phyloP scores from a whole-genome alignment of 371 early-diverging fungal genomes.

The Capillidium heterosporum region DNA sequence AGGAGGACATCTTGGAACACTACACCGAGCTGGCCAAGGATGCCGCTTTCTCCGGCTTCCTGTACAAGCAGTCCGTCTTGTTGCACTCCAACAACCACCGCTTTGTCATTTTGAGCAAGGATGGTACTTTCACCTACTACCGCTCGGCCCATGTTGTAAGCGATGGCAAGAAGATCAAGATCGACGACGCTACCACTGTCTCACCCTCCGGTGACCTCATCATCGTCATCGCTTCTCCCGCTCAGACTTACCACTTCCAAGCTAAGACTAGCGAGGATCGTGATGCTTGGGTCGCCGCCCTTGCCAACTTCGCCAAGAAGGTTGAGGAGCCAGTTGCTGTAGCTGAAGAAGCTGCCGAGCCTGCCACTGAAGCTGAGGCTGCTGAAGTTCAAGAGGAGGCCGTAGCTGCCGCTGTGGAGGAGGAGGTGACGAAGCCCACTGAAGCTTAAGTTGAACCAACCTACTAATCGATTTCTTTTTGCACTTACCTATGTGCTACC shows the following conservation, averaged over 20 bases:
- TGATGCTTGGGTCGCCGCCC: slow-evolving; percentile 1
- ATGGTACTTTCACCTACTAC: slow-evolving; percentile 4
- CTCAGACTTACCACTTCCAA: neutral
- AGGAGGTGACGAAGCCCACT: no score
- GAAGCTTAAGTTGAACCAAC: no score
- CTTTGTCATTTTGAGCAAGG: slow-evolving; percentile 1
- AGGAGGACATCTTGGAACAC: slow-evolving; percentile 2
- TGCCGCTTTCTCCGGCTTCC: neutral
- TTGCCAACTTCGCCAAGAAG: neutral
- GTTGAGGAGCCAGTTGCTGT: neutral
- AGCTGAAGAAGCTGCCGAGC: neutral
- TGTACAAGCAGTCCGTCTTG: slow-evolving; percentile 2
- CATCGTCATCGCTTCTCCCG: neutral
- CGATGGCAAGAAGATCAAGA: slow-evolving; percentile 5
- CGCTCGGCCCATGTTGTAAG: neutral
- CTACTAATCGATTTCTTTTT: no score
- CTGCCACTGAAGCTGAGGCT: neutral
- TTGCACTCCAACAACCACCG: neutral
- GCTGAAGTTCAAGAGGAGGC: neutral
- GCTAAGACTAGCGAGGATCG: slow-evolving; percentile 2
- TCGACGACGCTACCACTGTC: neutral
- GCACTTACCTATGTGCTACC: no score
- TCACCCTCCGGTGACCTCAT: neutral
- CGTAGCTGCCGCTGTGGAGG: neutral
- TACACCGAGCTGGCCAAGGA: neutral